A percentile compares a stretch with the other conserved stretches of the same genome.
These are phyloP conservation scores for Citrus sinensis DNA, from an alignment of 345 rosid genomes.

Conservation along the genomic window DVS_A1.0 CM039165.1:18006501-18007000, in stretches of 20 bases:
- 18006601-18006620: constrained; percentile 36
- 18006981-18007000: neutral
- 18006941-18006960: neutral
- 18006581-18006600: constrained; percentile 20
- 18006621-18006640: constrained; percentile 30
- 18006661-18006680: no score
- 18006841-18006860: neutral
- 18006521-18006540: constrained; percentile 19
- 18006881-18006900: neutral
- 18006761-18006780: neutral
- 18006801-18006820: constrained; percentile 1
- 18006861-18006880: neutral
- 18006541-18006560: neutral
- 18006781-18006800: constrained; percentile 1
- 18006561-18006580: neutral
- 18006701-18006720: neutral
- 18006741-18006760: no score
- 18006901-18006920: neutral
- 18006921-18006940: neutral
- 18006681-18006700: neutral
- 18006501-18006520: no score
- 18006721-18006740: neutral
- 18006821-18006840: neutral
- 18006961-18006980: constrained; percentile 1
- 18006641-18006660: neutral